Evolutionary conservation across 805 yeast genomes (phyloP), one percentile per base, ranked within the genome.

Genomic region (Danielia oregonensis): DNA sequence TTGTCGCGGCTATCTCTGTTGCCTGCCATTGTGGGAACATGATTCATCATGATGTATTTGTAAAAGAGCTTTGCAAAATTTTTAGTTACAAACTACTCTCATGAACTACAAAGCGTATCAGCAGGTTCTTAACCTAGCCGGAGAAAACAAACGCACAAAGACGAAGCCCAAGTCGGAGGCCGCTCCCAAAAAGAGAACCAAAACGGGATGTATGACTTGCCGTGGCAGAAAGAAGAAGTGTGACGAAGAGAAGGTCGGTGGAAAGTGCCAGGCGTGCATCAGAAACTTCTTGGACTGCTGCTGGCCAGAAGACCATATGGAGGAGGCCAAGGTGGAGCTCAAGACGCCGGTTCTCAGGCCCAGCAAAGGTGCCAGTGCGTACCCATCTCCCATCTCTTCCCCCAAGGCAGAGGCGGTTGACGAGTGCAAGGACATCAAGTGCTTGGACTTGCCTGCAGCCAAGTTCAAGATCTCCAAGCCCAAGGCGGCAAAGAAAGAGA

Each of bases 141-240:
- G 38, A 7, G 28, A 21, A 29, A 35, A 37, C 24, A 34, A 31
- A 23, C 29, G 30, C 5, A 40, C 46, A 28, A 49, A 46, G 33
- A 30, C 29, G 37, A 37, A 21, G 33, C 34, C 39, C 8, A 35
- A 12, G 16, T 16, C 44, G 14, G 42, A 51, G 21, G 44, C 38
- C 17, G 37, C 43, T n/a, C 30, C 35, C 14, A 52, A 47, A 33
- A 51, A 35, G 35, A 42, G 48, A 43, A 43, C 49, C 30, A 48
- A 43, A 39, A 43, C 48, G 6, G 46, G 51, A 6, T 48, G 51
- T 47, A 62, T 77, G 42, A 77, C 79, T 30, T 79, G 86, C 53
- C 66, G 84, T 34, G 69, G 72, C 41, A 69, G 83, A 48, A 79
- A 79, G 58, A 70, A 79, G 61, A 78, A 78, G 60, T 78, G 85